Conservation (phyloP, 2,329 filamentous ascomycete genomes). For the Calonectria multiphialidica region DNA sequence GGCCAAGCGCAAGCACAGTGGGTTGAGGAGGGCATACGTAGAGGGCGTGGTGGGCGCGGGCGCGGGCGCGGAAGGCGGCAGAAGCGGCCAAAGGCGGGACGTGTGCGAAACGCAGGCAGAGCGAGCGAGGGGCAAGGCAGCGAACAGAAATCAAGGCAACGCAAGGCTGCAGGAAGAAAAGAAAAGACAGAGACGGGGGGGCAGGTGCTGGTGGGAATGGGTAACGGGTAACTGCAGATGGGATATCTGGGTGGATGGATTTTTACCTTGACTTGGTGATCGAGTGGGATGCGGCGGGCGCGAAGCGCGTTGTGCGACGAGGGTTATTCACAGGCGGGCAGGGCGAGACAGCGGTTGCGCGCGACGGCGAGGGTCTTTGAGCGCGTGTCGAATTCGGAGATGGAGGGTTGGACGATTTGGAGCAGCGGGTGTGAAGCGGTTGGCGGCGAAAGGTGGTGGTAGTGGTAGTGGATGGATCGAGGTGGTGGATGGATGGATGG, state of each 20-base stretch:
- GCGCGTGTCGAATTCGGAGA: constrained; percentile 22
- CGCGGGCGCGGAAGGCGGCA: constrained; percentile 15
- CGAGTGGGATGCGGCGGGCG: constrained; percentile 34
- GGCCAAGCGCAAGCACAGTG: constrained; percentile 29
- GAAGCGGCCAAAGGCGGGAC: constrained; percentile 22
- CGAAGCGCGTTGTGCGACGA: constrained; percentile 45
- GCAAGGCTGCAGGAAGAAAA: constrained; percentile 17
- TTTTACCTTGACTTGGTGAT: constrained; percentile 46
- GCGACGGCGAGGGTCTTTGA: constrained; percentile 28
- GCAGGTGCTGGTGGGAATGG: constrained; percentile 17
- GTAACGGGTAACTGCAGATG: constrained; percentile 21
- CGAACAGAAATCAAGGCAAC: constrained; percentile 26
- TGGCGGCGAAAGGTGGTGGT: constrained; percentile 21
- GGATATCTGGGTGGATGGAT: constrained; percentile 25
- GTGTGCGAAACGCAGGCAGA: background rate
- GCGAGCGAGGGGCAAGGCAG: constrained; percentile 25
- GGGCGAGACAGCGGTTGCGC: constrained; percentile 37
- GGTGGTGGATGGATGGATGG: constrained; percentile 38
- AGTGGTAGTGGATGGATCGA: constrained; percentile 29
- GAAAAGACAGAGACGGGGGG: background rate
- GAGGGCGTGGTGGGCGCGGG: background rate
- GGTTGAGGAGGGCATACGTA: constrained; percentile 21
- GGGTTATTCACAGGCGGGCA: constrained; percentile 18
- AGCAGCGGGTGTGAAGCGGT: constrained; percentile 39
- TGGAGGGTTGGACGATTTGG: constrained; percentile 42